Conservation (phyloP, 345 rosid species). For the Bruguiera sexangula region DNA sequence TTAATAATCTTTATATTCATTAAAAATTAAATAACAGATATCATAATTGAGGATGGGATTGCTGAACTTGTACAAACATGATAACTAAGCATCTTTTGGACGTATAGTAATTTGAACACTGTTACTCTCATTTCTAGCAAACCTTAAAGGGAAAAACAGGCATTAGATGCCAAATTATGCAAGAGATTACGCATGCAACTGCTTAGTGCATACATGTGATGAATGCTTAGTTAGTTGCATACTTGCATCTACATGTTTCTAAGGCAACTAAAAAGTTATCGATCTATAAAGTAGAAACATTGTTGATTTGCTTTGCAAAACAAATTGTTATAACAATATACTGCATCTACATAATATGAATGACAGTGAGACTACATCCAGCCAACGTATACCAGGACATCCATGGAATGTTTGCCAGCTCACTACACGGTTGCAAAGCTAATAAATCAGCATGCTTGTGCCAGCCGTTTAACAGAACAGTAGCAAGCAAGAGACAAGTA, state of each 20-base stretch:
- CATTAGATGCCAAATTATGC: neutral
- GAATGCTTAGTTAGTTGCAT: too few relatives aligned
- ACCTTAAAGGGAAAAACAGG: conserved; percentile 41
- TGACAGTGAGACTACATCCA: too few relatives aligned
- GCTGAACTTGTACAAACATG: neutral
- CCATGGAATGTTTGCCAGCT: neutral
- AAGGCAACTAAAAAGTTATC: too few relatives aligned
- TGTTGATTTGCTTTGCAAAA: too few relatives aligned
- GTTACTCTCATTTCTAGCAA: conserved; percentile 89
- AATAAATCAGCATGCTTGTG: neutral
- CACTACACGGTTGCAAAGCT: neutral
- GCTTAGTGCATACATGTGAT: too few relatives aligned
- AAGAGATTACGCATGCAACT: too few relatives aligned
- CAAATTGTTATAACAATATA: too few relatives aligned
- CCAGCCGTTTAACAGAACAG: neutral
- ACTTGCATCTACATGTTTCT: too few relatives aligned
- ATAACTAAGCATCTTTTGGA: conserved; percentile 35
- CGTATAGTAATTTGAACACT: conserved; percentile 88
- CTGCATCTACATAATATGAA: too few relatives aligned
- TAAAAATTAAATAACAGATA: neutral
- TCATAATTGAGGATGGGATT: neutral
- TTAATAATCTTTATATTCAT: neutral
- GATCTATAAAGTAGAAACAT: too few relatives aligned
- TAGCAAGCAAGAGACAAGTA: conserved; percentile 10
- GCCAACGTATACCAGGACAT: too few relatives aligned